Evolutionary conservation across 1,284 basidiomycete species (phyloP).

Genomic region (Heterobasidion parviporum): DNA sequence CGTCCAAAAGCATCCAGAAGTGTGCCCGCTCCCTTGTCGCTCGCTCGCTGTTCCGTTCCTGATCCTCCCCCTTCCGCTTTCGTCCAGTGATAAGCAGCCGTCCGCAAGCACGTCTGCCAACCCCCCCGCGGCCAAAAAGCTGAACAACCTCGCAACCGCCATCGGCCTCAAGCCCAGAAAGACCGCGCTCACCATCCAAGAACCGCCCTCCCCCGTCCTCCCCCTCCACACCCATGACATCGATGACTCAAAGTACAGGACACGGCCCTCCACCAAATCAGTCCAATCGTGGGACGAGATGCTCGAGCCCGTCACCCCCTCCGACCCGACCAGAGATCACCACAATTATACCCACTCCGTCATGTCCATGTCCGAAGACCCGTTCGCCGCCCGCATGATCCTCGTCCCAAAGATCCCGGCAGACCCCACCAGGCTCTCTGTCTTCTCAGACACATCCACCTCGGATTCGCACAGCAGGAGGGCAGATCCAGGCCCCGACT

Average conservation of each 20-base stretch:
- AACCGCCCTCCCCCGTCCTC: slow-evolving; percentile 29
- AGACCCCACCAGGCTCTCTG: slow-evolving; percentile 38
- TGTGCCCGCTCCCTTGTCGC: neutral
- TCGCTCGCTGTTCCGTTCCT: neutral
- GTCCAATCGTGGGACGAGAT: slow-evolving; percentile 35
- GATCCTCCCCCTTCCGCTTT: neutral
- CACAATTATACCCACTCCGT: slow-evolving; percentile 41
- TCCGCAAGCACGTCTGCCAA: slow-evolving; percentile 1
- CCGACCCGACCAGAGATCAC: slow-evolving; percentile 31
- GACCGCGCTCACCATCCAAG: slow-evolving; percentile 43
- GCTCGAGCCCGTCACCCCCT: slow-evolving; percentile 22
- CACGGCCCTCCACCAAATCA: slow-evolving; percentile 40
- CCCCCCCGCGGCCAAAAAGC: slow-evolving; percentile 24
- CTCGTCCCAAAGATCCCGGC: slow-evolving; percentile 26
- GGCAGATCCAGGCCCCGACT: slow-evolving; percentile 16
- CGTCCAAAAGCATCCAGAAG: slow-evolving; percentile 16
- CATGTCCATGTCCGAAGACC: slow-evolving; percentile 57
- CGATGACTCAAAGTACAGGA: slow-evolving; percentile 18
- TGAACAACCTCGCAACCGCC: slow-evolving; percentile 48
- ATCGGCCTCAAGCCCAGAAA: slow-evolving; percentile 61
- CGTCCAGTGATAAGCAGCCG: slow-evolving; percentile 5
- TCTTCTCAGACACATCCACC: slow-evolving; percentile 42
- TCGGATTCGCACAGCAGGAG: slow-evolving; percentile 35
- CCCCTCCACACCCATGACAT: slow-evolving; percentile 16
- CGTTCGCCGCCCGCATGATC: slow-evolving; percentile 46